Evolutionary conservation across 768 basidiomycete genomes (phyloP).

Genomic region (Mycena chlorophos): DNA sequence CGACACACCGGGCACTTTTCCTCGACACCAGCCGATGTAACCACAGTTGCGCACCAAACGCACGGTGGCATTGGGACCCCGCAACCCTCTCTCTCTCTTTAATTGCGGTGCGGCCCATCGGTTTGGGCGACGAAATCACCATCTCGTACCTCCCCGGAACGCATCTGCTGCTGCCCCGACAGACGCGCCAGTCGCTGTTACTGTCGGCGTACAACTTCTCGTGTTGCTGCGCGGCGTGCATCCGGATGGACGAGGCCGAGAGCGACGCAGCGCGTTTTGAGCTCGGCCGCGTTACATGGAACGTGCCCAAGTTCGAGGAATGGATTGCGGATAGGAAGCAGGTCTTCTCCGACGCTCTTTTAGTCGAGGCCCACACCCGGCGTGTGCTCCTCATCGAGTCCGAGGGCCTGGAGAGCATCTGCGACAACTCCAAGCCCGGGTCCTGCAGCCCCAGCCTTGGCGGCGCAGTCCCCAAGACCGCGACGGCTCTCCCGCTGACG

Average conservation of each 20-base stretch:
- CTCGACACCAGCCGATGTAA: conserved; percentile 38
- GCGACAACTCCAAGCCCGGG: not conserved
- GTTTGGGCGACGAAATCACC: conserved; percentile 38
- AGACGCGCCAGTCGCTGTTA: conserved; percentile 16
- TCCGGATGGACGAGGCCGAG: conserved; percentile 13
- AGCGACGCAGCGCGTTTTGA: conserved; percentile 33
- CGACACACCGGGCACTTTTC: conserved; percentile 38
- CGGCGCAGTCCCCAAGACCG: not conserved
- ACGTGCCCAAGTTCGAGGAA: conserved; percentile 32
- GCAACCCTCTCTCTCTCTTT: conserved; percentile 34
- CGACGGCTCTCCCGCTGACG: not conserved
- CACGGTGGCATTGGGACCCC: conserved; percentile 39
- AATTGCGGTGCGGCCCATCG: conserved; percentile 36
- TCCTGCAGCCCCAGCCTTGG: not conserved
- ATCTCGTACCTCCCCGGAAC: conserved; percentile 34
- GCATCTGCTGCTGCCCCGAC: conserved; percentile 23
- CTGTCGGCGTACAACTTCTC: conserved; percentile 31
- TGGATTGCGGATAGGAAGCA: conserved; percentile 33
- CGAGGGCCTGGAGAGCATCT: conserved; percentile 33
- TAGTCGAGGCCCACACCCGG: conserved; percentile 34
- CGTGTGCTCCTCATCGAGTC: conserved; percentile 33
- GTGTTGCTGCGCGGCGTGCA: conserved; percentile 34
- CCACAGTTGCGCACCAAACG: conserved; percentile 46
- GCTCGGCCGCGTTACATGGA: conserved; percentile 29
- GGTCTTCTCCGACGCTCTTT: conserved; percentile 25